Evolutionary conservation across 306 rosid genomes (phyloP), one percentile per base, ranked within the genome.

Genomic region (Cyamopsis tetragonoloba): DNA sequence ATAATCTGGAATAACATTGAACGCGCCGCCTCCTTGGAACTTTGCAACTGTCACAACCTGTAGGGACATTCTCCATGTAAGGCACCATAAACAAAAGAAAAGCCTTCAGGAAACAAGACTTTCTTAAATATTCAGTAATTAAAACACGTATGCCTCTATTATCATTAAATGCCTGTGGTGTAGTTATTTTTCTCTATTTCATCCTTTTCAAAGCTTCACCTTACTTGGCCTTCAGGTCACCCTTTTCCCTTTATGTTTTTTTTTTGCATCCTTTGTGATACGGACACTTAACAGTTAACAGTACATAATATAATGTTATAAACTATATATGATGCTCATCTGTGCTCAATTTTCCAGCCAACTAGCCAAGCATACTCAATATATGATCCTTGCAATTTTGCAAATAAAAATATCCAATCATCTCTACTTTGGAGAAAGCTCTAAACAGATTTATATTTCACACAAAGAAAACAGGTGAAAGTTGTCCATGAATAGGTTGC

Each of bases 1-100:
- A 37, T 88, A 93, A 77, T 93, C 97, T 24, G 98, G 98, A 76
- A 93, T 89, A 44, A 93, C 96, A 63, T 93, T 93, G 77, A 88
- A 86, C 19, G 97, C 98, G 10, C 77, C 91, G 46, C 97, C 98
- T 72, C 97, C 98, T 78, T 88, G 91, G 69, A 93, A 82, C 64
- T 83, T 89, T 10, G 81, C 96, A 8, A 89, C 95, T 0, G 98
- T 89, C 27, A 93, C 78, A 35, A 93, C 97, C 95, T 90, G 73
- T 44, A 61, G 9, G 22, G 66, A 32, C 24, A 64, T 14, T 22
- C 6, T 51, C 31, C n/a, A 42, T 13, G 62, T 41, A 51, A 51
- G 72, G 73, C 35, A 44, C 66, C 54, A 38, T 47, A 39, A 28
- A 67, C 12, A 66, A 63, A n/a, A 23, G 55, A 41, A 24, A 74